Evolutionary conservation across 345 rosid genomes (phyloP).

Genomic region (Angophora floribunda): DNA sequence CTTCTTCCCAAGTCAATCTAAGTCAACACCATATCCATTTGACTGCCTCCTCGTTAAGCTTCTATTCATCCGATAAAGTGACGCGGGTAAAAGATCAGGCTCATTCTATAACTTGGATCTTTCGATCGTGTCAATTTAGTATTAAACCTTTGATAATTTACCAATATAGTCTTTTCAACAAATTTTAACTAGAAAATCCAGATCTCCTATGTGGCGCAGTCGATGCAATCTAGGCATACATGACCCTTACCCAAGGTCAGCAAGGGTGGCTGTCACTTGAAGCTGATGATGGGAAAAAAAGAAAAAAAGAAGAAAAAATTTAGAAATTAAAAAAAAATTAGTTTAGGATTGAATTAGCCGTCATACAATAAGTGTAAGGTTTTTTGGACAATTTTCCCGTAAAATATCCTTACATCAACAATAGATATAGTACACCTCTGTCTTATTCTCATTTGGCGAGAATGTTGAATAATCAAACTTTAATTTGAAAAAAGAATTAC

Average conservation of each 20-base stretch:
- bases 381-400: not conserved
- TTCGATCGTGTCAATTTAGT: not conserved
- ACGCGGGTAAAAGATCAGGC: not conserved
- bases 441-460: not conserved
- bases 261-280: fast-evolving
- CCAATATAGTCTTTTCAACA: not conserved
- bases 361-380: no score
- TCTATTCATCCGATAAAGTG: not conserved
- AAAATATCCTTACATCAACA: not conserved
- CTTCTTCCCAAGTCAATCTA: not conserved
- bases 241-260: not conserved
- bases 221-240: not conserved
- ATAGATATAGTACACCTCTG: not conserved
- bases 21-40: not conserved
- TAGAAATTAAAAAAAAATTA: no score
- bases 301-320: no score
- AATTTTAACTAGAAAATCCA: not conserved
- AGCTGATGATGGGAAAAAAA: not conserved
- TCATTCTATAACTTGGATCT: not conserved
- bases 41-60: not conserved
- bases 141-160: not conserved
- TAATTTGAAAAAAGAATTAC: not conserved
- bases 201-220: not conserved
- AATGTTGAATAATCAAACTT: not conserved
- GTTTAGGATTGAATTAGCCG: no score